A percentile compares a stretch with the other conserved stretches of the same genome.
Conservation (phyloP, 2,329 filamentous ascomycete species). For the Fonsecaea pugnacius region DNA sequence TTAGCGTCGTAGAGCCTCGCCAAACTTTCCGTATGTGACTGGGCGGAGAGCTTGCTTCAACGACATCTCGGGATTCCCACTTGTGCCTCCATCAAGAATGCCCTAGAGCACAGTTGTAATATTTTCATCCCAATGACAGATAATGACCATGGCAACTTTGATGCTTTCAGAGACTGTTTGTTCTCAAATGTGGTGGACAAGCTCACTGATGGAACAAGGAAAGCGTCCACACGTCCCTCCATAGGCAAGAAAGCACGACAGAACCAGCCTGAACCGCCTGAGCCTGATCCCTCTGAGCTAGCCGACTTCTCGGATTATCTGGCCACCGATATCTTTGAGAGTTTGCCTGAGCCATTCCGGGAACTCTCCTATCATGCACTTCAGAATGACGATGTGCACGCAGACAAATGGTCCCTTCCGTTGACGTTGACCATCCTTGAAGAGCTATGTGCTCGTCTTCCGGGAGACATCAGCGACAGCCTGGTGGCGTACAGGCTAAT, state of each 20-base stretch:
- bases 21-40: neutral
- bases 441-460: slow-evolving; percentile 58
- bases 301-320: slow-evolving; percentile 83
- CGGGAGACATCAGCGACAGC: slow-evolving; percentile 67
- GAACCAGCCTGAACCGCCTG: slow-evolving; percentile 27
- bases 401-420: slow-evolving; percentile 62
- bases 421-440: slow-evolving; percentile 59
- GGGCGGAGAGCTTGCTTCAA: neutral
- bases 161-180: slow-evolving; percentile 74
- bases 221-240: slow-evolving; percentile 39
- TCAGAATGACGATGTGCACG: slow-evolving; percentile 55
- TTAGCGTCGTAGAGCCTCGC: neutral
- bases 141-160: slow-evolving; percentile 60
- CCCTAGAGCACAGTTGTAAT: no score
- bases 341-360: slow-evolving; percentile 65
- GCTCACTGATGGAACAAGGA: slow-evolving; percentile 46
- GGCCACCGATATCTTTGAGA: slow-evolving; percentile 68
- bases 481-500: slow-evolving; percentile 70
- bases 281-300: slow-evolving; percentile 66
- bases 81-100: neutral
- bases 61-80: neutral
- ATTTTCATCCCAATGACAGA: slow-evolving; percentile 30
- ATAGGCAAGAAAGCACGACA: slow-evolving; percentile 44
- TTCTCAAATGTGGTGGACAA: slow-evolving; percentile 70
- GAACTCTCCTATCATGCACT: slow-evolving; percentile 64